Evolutionary conservation across 352 stramenopile genomes (phyloP).

Genomic region (Stramenopiles sp.): DNA sequence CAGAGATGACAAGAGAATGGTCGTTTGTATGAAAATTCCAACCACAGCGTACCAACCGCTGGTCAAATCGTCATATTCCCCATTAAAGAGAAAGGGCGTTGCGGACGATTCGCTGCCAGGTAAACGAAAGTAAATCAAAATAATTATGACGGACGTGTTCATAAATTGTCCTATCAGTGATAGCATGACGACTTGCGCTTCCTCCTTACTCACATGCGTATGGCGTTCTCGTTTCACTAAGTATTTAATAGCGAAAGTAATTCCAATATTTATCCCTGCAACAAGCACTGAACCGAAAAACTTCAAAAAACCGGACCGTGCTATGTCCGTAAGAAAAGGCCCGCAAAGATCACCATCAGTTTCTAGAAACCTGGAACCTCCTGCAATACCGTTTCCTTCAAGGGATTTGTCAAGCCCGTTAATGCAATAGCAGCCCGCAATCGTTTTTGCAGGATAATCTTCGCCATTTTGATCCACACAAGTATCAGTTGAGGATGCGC

Average conservation of each 20-base stretch:
- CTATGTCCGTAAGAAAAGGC: neutral
- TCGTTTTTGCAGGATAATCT: neutral
- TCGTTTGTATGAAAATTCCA: neutral
- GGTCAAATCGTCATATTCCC: neutral
- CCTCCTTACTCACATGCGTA: neutral
- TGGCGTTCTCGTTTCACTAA: neutral
- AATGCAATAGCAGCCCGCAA: neutral
- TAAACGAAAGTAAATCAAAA: neutral
- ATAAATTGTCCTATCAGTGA: neutral
- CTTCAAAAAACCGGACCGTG: neutral
- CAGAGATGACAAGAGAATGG: neutral
- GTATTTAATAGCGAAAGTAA: neutral
- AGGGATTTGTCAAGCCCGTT: neutral
- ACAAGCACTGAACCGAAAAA: neutral
- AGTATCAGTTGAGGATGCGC: neutral
- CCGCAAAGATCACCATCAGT: neutral
- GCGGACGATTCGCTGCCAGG: neutral
- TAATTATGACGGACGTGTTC: neutral
- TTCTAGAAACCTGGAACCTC: neutral
- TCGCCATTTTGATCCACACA: neutral
- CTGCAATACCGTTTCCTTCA: neutral
- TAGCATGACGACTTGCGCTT: neutral
- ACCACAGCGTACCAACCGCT: neutral
- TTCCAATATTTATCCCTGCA: neutral
- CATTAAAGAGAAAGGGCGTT: conserved; percentile 1